These are phyloP conservation scores for Chytriomyces hyalinus DNA, from an alignment of 192 early-diverging fungal genomes.

Conservation along the genomic window DNA sequence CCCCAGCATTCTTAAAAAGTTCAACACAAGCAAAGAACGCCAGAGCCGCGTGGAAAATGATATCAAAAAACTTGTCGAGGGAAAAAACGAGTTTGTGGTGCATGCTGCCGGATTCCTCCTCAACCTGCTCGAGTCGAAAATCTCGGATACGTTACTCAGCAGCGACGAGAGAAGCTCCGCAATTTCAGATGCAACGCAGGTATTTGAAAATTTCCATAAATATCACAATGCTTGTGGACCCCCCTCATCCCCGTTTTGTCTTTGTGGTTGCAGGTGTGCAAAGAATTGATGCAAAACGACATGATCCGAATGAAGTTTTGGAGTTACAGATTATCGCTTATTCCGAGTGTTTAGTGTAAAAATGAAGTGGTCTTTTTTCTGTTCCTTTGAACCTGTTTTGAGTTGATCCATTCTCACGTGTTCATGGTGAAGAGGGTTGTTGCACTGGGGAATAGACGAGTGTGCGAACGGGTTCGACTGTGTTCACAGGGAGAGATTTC, in stretches of 20 bases:
- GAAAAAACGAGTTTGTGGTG: conserved; percentile 17
- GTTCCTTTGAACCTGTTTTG: no score
- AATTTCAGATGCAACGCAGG: neutral
- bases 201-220: neutral
- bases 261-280: conserved; percentile 22
- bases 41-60: neutral
- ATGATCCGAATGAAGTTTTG: conserved; percentile 32
- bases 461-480: no score
- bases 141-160: neutral
- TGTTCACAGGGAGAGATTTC: no score
- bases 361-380: no score
- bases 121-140: conserved; percentile 14
- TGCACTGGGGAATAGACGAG: no score
- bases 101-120: conserved; percentile 24
- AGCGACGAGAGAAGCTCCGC: neutral
- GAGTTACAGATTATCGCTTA: conserved; percentile 29
- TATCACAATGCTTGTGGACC: no score
- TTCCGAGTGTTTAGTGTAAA: neutral
- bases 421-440: no score
- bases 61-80: neutral
- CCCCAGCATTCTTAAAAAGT: conserved; percentile 20
- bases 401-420: no score
- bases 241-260: neutral
- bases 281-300: conserved; percentile 25
- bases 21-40: neutral